A percentile compares a stretch with the other conserved stretches of the same genome.
Conservation (phyloP, 805 yeast genomes). For the Pichia pseudocactophila region DNA sequence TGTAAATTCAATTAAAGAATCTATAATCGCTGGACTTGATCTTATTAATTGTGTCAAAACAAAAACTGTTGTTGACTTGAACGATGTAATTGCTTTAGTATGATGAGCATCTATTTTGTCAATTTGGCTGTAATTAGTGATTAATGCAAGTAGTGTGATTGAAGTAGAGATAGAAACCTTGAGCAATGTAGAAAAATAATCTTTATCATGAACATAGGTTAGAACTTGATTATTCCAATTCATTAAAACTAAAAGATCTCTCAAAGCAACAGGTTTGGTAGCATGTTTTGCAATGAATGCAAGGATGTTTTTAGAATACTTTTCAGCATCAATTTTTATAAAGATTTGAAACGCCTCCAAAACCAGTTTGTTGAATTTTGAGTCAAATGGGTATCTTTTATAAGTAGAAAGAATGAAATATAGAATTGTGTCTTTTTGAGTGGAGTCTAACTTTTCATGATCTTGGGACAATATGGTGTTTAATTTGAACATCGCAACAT, state of each 20-base stretch:
- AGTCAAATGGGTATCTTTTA: conserved; percentile 40
- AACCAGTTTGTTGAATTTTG: conserved; percentile 37
- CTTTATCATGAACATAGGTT: conserved; percentile 18
- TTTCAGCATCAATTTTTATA: conserved; percentile 23
- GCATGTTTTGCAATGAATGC: conserved; percentile 32
- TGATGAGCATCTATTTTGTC: conserved; percentile 32
- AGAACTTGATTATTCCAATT: conserved; percentile 44
- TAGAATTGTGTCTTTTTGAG: conserved; percentile 25
- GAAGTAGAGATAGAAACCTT: conserved; percentile 24
- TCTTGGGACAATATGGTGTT: conserved; percentile 22
- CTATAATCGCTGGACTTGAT: conserved; percentile 5
- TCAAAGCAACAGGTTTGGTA: conserved; percentile 35
- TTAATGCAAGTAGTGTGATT: conserved; percentile 30
- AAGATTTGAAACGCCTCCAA: conserved; percentile 32
- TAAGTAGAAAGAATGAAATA: conserved; percentile 38
- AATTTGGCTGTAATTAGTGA: conserved; percentile 12
- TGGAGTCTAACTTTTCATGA: conserved; percentile 9
- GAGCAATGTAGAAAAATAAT: conserved; percentile 16
- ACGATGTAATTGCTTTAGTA: conserved; percentile 30
- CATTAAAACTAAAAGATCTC: conserved; percentile 49
- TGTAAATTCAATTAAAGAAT: conserved; percentile 7
- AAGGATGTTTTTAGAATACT: conserved; percentile 25
- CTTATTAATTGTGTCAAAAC: conserved; percentile 19
- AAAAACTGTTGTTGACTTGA: conserved; percentile 24
- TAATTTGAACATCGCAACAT: conserved; percentile 27